Conservation (phyloP, 2,329 filamentous ascomycete species). For the Cladosporium oxysporum region DNA sequence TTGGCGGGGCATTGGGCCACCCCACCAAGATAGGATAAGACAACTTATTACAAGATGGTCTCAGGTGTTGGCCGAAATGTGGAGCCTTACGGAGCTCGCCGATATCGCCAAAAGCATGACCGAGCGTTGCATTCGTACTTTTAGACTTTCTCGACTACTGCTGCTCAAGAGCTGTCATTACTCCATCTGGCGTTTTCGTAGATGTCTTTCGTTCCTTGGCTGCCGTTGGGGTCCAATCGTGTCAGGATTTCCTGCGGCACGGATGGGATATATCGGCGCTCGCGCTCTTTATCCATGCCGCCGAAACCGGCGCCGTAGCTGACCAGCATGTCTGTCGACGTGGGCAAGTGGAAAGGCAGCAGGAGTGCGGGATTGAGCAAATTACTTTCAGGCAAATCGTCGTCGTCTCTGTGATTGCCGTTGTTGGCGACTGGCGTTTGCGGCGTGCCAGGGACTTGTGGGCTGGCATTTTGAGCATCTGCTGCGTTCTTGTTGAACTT, state of each 20-base stretch:
- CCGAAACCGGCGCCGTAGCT: conserved; percentile 94
- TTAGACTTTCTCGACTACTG: neutral
- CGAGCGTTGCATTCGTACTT: conserved; percentile 4
- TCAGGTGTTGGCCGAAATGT: neutral
- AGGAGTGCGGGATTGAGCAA: conserved; percentile 88
- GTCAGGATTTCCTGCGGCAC: conserved; percentile 91
- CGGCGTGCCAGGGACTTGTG: conserved; percentile 5
- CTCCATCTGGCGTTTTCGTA: conserved; percentile 38
- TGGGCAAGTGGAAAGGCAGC: conserved; percentile 92
- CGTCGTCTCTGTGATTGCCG: conserved; percentile 52
- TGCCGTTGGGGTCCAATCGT: conserved; percentile 67
- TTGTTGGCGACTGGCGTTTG: conserved; percentile 23
- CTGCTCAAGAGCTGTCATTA: conserved; percentile 26
- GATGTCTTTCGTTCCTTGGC: conserved; percentile 26
- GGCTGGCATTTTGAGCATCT: conserved; percentile 10
- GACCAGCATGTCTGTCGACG: conserved; percentile 95
- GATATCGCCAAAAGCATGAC: conserved; percentile 11
- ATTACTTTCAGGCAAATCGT: conserved; percentile 71
- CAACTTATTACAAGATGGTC: neutral
- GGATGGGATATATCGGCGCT: conserved; percentile 92
- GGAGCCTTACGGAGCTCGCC: conserved; percentile 13
- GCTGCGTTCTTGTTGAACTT: conserved; percentile 32
- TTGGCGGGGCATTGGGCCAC: neutral
- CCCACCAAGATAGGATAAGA: conserved; percentile 8
- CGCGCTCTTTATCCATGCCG: conserved; percentile 85